phyloP scores from a whole-genome alignment of 352 stramenopile genomes.

The Phytophthora ohioensis region DNA sequence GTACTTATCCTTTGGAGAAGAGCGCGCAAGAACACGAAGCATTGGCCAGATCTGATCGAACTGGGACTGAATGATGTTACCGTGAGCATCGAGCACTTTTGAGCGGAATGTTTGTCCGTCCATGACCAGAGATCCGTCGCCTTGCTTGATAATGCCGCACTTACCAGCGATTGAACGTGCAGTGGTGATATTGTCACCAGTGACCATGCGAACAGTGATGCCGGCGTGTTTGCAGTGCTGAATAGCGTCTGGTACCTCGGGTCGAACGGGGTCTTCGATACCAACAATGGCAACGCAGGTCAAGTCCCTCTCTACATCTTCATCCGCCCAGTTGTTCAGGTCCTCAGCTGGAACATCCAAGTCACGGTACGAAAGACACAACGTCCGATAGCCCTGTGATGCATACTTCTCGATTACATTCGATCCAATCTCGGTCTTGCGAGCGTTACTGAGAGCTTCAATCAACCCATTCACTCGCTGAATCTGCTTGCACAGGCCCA shows the following conservation, averaged over 20 bases:
- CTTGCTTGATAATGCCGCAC: slow-evolving; percentile 47
- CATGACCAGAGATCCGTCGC: slow-evolving; percentile 58
- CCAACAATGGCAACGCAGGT: slow-evolving; percentile 52
- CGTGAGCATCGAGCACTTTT: slow-evolving; percentile 50
- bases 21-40: slow-evolving; percentile 59
- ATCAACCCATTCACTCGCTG: slow-evolving; percentile 45
- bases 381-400: slow-evolving; percentile 66
- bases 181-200: slow-evolving; percentile 58
- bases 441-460: slow-evolving; percentile 26
- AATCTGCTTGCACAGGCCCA: slow-evolving; percentile 50
- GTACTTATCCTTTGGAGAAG: slow-evolving; percentile 65
- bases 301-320: slow-evolving; percentile 68
- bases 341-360: slow-evolving; percentile 47
- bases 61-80: slow-evolving; percentile 58
- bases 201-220: slow-evolving; percentile 59
- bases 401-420: slow-evolving; percentile 81
- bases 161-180: slow-evolving; percentile 49
- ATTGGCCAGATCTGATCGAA: slow-evolving; percentile 73
- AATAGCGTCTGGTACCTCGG: slow-evolving; percentile 49
- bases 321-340: slow-evolving; percentile 42
- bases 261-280: slow-evolving; percentile 54
- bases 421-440: slow-evolving; percentile 42
- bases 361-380: slow-evolving; percentile 82
- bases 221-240: slow-evolving; percentile 48
- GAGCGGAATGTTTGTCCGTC: slow-evolving; percentile 56